Percentiles rank a stretch among this genome's conserved stretches.
Evolutionary conservation across 306 rosid species (phyloP).

Genomic region (Gastrolobium villosum): DNA sequence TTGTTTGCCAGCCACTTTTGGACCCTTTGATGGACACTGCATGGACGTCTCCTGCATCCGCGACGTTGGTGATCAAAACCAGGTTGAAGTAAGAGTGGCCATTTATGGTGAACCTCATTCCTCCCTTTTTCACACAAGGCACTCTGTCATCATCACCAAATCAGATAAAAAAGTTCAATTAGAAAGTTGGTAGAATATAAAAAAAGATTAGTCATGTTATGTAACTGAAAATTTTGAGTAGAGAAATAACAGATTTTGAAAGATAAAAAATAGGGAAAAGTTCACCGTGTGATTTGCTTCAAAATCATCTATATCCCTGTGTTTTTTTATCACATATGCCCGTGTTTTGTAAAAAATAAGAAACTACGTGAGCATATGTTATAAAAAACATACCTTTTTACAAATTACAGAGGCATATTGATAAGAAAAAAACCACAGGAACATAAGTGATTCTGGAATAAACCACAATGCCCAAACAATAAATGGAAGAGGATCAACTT

Average conservation of each 20-base stretch:
- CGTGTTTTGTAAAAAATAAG: too few species aligned
- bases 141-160: constrained; percentile 46
- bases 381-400: too few species aligned
- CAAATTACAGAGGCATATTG: too few species aligned
- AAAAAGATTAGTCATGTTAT: not conserved
- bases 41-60: constrained; percentile 60
- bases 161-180: not conserved
- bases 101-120: constrained; percentile 56
- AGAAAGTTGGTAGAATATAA: not conserved
- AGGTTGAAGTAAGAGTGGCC: constrained; percentile 58
- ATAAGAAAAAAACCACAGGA: too few species aligned
- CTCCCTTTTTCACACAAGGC: constrained; percentile 54
- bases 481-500: too few species aligned
- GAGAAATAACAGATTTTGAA: not conserved
- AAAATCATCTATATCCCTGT: too few species aligned
- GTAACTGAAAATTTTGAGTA: not conserved
- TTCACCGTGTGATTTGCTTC: too few species aligned
- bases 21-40: constrained; percentile 68
- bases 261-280: not conserved
- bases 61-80: constrained; percentile 55
- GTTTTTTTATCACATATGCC: too few species aligned
- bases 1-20: constrained; percentile 45
- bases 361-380: too few species aligned
- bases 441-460: too few species aligned
- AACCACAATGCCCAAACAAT: too few species aligned